Evolutionary conservation across 495 filamentous ascomycete genomes (phyloP), one percentile per base, ranked within the genome.

Genomic region (Cercophora scortea): DNA sequence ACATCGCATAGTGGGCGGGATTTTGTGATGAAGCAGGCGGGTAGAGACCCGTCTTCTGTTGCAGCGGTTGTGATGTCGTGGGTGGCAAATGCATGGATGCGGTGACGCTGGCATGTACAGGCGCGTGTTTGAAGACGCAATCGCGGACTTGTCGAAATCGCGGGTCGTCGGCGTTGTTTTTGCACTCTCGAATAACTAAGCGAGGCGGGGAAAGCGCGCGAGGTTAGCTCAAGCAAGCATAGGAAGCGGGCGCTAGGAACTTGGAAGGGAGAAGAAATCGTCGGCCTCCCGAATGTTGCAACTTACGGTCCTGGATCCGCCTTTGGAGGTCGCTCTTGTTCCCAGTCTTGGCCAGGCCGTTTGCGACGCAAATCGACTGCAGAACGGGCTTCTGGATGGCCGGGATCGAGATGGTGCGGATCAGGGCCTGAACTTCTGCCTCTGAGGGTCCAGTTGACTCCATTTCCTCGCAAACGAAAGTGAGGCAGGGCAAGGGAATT

Each of bases 261-360:
- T n/a, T n/a, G 25, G 25, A 25, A 25, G 25, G 25, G 25, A 54
- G 49, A 48, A 40, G 45, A 38, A 38, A 38, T 38, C 1, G 36
- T 7, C 36, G 13, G 36, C 36, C 10, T 11, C 10, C 10, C 36
- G 10, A 13, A 13, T 38, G 2, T 10, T 8, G 33, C 16, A 36
- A 59, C 60, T 56, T 36, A 96, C 93, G 79, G 32, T 79, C 63
- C 54, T 84, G 81, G 45, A 96, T 84, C 53, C 91, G 84, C 25
- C 69, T 66, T 65, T 95, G 90, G 41, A 97, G 70, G 16, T 84
- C 76, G 32, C 80, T 75, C 71, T 98, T 98, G 53, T 89, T 81
- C 8, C 93, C 93, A 32, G 81, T 86, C 39, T 88, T 83, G 35
- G 76, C 72, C 15, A 92, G 75, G 32, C 80, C 77, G 64, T 92